Evolutionary conservation across 176 grass and related monocot species (phyloP).

Genomic region (Phoenix roebelenii): DNA sequence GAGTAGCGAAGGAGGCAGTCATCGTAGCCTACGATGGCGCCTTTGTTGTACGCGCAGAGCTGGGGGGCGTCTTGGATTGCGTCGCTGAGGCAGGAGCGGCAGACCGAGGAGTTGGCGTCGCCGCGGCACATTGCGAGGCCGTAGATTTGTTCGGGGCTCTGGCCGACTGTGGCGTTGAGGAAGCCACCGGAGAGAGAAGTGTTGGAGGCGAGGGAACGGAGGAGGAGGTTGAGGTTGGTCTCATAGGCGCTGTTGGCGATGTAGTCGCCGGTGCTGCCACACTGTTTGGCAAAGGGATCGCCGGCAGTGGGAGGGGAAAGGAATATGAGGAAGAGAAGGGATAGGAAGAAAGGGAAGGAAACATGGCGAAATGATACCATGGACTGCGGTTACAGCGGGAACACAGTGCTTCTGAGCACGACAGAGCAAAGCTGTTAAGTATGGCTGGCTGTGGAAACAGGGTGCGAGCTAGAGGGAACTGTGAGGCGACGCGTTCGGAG

Average conservation of each 20-base stretch:
- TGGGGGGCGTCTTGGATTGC: slow-evolving; percentile 9
- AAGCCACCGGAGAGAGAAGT: slow-evolving; percentile 13
- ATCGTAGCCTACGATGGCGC: neutral
- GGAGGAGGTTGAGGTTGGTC: slow-evolving; percentile 29
- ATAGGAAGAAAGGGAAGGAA: no score
- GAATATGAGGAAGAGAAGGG: no score
- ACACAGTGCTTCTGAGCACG: no score
- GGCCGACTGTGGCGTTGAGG: slow-evolving; percentile 5
- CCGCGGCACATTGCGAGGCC: slow-evolving; percentile 34
- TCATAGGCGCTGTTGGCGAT: slow-evolving; percentile 30
- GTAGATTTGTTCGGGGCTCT: slow-evolving; percentile 4
- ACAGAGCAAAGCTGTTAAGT: no score
- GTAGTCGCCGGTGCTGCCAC: slow-evolving; percentile 20
- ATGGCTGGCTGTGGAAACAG: no score
- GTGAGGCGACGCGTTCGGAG: no score
- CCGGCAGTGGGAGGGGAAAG: no score
- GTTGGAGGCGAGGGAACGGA: slow-evolving; percentile 18
- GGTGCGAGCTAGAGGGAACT: no score
- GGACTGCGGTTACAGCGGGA: no score
- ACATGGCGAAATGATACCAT: no score
- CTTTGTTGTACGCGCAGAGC: slow-evolving; percentile 23
- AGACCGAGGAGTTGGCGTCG: slow-evolving; percentile 24
- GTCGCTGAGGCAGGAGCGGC: slow-evolving; percentile 21
- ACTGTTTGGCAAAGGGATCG: neutral
- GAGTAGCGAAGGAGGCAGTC: no score